Base-by-base conservation (phyloP, 148 eudicot species). In the Chenopodium berlandieri region DNA sequence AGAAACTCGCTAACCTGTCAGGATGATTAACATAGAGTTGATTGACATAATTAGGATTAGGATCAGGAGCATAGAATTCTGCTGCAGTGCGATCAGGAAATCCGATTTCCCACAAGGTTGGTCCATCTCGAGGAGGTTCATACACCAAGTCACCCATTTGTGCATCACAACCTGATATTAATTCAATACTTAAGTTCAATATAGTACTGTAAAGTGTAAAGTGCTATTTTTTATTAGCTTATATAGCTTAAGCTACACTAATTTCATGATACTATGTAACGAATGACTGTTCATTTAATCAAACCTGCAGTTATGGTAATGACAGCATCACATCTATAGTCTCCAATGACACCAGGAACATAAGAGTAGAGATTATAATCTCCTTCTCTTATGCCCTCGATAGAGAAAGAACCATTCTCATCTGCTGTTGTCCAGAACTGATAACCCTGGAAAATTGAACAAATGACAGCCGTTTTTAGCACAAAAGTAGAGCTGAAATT, bases 71-170 rank as follows among this genome's bases (percentile, higher is more conserved):
- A 70, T 83, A 94, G 83, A 92, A 96, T 83, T 94, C 94, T 44
- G 87, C 88, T 78, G 99, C 98, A 46, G 98, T 86, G 32, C 98
- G 97, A 86, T 96, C 97, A 17, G 99, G 97, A 69, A 90, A 83
- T 63, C 99, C 99, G n/a, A 95, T 95, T 83, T 95, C 97, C 99
- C 99, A 95, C 78, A 95, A 75, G 31, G 97, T 93, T 6, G 98
- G 99, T 25, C 99, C 99, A 80, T 91, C 86, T 86, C 94, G 88
- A 67, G 97, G 97, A 71, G 95, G 94, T 85, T 91, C 90, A 81
- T 83, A 96, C 34, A 92, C 88, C 73, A 92, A 77, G 58, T 90
- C 89, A 50, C 93, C 92, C 83, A 91, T 58, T 30, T 88, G 84
- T 62, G 88, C 58, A 60, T 81, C 68, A 79, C 87, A 80, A 25